These are phyloP conservation scores for Scedosporium apiospermum DNA, from an alignment of 2,329 filamentous ascomycete species.

Conservation along the genomic window DNA sequence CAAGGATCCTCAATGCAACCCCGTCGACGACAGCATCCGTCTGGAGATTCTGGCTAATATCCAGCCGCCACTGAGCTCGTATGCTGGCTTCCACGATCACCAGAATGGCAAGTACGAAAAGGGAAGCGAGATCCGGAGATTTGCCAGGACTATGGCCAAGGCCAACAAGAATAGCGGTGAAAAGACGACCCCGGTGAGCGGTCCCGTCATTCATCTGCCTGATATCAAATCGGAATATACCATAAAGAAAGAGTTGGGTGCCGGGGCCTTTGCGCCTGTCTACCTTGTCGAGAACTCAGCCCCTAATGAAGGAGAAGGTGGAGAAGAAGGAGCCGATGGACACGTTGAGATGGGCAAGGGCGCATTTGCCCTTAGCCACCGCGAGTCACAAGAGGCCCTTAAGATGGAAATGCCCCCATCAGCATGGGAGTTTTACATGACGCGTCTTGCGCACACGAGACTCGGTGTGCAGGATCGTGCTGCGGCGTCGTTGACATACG, in stretches of 20 bases:
- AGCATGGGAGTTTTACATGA: slow-evolving; percentile 95
- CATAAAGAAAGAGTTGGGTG: slow-evolving; percentile 76
- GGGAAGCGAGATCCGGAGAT: slow-evolving; percentile 71
- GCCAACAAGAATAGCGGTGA: slow-evolving; percentile 48
- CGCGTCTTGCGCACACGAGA: slow-evolving; percentile 70
- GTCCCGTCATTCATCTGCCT: slow-evolving; percentile 58
- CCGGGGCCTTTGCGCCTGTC: slow-evolving; percentile 90
- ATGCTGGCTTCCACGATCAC: slow-evolving; percentile 73
- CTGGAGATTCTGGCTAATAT: slow-evolving; percentile 65
- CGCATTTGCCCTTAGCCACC: slow-evolving; percentile 44
- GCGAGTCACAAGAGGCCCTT: slow-evolving; percentile 65
- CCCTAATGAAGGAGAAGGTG: slow-evolving; percentile 33
- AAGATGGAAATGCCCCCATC: slow-evolving; percentile 90
- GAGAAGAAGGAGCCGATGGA: slow-evolving; percentile 34
- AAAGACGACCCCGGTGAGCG: slow-evolving; percentile 46
- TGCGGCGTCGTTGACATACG: slow-evolving; percentile 67
- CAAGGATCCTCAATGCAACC: slow-evolving; percentile 77
- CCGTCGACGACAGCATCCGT: slow-evolving; percentile 68
- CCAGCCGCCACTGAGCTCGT: slow-evolving; percentile 63
- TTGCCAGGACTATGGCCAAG: slow-evolving; percentile 57
- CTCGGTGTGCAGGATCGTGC: slow-evolving; percentile 63
- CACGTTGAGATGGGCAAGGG: slow-evolving; percentile 52
- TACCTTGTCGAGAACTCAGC: slow-evolving; percentile 76
- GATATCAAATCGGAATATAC: slow-evolving; percentile 60
- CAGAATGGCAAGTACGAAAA: slow-evolving; percentile 53